Evolutionary conservation across 2,329 filamentous ascomycete species (phyloP).

Genomic region (Penicillium sp.): DNA sequence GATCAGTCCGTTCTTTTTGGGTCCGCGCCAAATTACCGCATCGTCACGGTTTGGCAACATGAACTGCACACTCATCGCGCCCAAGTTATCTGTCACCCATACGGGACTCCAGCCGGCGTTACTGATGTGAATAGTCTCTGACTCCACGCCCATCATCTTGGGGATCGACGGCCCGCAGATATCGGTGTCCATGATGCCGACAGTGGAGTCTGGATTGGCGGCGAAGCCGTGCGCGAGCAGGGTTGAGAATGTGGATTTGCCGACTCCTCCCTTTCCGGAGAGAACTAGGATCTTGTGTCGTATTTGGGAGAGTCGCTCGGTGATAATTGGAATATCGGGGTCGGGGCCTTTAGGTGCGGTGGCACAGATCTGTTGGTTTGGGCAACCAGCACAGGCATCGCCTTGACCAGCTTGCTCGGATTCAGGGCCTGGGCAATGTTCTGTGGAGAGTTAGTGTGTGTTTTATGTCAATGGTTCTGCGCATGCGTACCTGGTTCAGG

Average conservation of each 20-base stretch:
- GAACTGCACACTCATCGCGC: conserved; percentile 97
- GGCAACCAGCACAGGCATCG: conserved; percentile 90
- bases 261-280: conserved; percentile 92
- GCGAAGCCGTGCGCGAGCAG: conserved; percentile 89
- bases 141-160: conserved; percentile 97
- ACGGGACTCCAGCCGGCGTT: conserved; percentile 89
- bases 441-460: conserved; percentile 36
- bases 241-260: conserved; percentile 90
- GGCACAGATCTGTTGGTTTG: conserved; percentile 93
- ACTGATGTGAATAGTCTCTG: conserved; percentile 89
- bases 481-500: conserved; percentile 69
- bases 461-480: not conserved
- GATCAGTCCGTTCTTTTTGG: conserved; percentile 98
- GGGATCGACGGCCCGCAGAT: conserved; percentile 95
- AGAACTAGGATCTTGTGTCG: conserved; percentile 91
- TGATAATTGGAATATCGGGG: conserved; percentile 86
- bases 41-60: conserved; percentile 94
- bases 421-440: conserved; percentile 84
- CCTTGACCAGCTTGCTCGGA: conserved; percentile 57
- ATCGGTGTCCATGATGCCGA: conserved; percentile 97
- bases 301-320: conserved; percentile 74
- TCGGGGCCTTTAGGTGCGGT: conserved; percentile 93
- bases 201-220: conserved; percentile 69
- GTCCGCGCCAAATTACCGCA: conserved; percentile 93
- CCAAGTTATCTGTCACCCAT: conserved; percentile 90